Evolutionary conservation across 2,329 filamentous ascomycete genomes (phyloP).

Genomic region (Setomelanomma holmii): DNA sequence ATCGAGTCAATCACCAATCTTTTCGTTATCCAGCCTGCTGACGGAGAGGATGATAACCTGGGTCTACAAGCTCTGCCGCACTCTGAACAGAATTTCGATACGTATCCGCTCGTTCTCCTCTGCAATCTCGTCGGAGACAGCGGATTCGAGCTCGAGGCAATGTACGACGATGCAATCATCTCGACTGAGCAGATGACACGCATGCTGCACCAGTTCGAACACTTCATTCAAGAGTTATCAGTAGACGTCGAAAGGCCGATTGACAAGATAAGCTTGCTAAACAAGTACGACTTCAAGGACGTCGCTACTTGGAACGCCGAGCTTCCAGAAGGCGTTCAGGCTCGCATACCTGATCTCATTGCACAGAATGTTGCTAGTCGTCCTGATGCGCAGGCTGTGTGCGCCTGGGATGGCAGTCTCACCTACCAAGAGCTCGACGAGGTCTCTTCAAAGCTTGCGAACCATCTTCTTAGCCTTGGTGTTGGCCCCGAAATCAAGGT

Average conservation of each 20-base stretch:
- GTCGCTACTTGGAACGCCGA: conserved; percentile 3
- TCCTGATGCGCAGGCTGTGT: conserved; percentile 21
- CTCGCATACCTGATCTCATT: conserved; percentile 18
- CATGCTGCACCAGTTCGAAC: conserved; percentile 23
- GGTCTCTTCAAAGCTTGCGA: conserved; percentile 15
- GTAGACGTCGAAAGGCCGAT: conserved; percentile 5
- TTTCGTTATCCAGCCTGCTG: conserved; percentile 40
- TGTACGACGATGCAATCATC: conserved; percentile 22
- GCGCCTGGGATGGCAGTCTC: conserved; percentile 27
- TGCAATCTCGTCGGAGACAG: conserved; percentile 15
- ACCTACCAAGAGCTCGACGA: conserved; percentile 26
- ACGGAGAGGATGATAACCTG: conserved; percentile 12
- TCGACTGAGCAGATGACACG: conserved; percentile 13
- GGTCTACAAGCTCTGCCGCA: conserved; percentile 8
- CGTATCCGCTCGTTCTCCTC: conserved; percentile 21
- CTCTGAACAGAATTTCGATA: conserved; percentile 21
- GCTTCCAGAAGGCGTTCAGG: conserved; percentile 2
- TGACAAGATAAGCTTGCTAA: conserved; percentile 15
- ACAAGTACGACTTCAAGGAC: conserved; percentile 12
- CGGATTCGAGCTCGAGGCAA: conserved; percentile 14
- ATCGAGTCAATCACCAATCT: conserved; percentile 53
- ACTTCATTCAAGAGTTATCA: conserved; percentile 13
- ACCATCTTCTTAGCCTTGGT: conserved; percentile 19
- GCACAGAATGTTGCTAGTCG: conserved; percentile 5
- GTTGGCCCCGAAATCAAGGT: conserved; percentile 25